These are phyloP conservation scores for Ceratocystis huliohia DNA, from an alignment of 2,329 filamentous ascomycete genomes.

Conservation along the genomic window DNA sequence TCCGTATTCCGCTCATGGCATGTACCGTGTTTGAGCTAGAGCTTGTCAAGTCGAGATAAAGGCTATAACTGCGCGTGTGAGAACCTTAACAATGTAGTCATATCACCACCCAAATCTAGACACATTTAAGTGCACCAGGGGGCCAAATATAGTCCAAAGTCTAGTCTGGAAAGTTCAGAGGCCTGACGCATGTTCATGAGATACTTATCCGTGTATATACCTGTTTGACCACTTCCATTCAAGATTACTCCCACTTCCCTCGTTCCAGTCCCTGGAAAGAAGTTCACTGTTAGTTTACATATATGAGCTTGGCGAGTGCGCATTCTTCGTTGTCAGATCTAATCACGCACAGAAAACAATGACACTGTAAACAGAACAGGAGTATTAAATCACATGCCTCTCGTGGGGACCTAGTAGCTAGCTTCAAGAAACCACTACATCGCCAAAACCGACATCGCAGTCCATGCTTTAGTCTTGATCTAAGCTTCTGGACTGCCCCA, in stretches of 20 bases:
- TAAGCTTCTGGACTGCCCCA: not conserved
- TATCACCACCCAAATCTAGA: not conserved
- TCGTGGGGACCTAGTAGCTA: not conserved
- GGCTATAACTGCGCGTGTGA: not conserved
- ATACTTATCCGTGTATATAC: too few species aligned
- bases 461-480: not conserved
- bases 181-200: too few species aligned
- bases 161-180: too few species aligned
- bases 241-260: not conserved
- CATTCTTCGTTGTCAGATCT: not conserved
- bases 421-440: not conserved
- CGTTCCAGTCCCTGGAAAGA: not conserved
- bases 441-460: not conserved
- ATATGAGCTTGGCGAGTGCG: not conserved
- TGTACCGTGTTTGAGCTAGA: too few species aligned
- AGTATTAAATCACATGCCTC: not conserved
- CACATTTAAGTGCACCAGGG: too few species aligned
- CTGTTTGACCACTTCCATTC: too few species aligned
- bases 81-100: not conserved
- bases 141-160: not conserved
- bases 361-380: not conserved
- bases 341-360: not conserved
- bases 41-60: slow-evolving; percentile 15
- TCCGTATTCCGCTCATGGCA: too few species aligned
- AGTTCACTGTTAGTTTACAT: not conserved